phyloP scores from a whole-genome alignment of 192 early-diverging fungal genomes.

The Gigaspora rosea region DNA sequence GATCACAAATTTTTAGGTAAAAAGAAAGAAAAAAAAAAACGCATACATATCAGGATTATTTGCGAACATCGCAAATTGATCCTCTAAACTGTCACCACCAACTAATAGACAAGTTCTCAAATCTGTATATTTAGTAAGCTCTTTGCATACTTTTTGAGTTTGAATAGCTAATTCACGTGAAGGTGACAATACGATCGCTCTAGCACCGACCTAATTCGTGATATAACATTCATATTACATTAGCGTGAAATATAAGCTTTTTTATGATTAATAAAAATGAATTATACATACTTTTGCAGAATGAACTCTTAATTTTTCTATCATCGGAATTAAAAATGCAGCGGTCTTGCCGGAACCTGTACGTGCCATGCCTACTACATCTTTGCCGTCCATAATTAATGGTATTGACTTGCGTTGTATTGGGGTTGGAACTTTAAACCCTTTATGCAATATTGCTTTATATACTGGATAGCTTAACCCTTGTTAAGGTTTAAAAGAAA shows the following conservation, averaged over 20 bases:
- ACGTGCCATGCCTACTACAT: constrained; percentile 97
- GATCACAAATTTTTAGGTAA: background rate
- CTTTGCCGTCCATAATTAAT: constrained; percentile 84
- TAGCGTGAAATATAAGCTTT: background rate
- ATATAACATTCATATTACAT: background rate
- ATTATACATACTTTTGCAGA: constrained; percentile 69
- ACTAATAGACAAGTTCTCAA: constrained; percentile 85
- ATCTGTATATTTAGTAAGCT: constrained; percentile 92
- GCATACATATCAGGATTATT: constrained; percentile 90
- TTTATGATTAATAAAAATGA: background rate
- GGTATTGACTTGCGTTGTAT: constrained; percentile 97
- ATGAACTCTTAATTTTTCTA: constrained; percentile 85
- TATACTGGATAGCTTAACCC: constrained; percentile 80
- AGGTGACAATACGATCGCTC: constrained; percentile 86
- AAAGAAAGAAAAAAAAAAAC: background rate
- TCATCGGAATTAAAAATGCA: constrained; percentile 90
- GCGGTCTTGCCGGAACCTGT: constrained; percentile 99
- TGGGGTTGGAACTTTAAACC: constrained; percentile 97
- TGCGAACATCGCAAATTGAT: constrained; percentile 92
- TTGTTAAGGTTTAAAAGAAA: constrained; percentile 27
- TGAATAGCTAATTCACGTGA: constrained; percentile 96
- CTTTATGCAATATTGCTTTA: constrained; percentile 87
- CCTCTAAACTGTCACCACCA: constrained; percentile 96
- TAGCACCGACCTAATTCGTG: constrained; percentile 54
- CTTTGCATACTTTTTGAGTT: constrained; percentile 92